Base-by-base conservation (phyloP, 1,284 basidiomycete species). In the Xerocomus minutiporus region DNA sequence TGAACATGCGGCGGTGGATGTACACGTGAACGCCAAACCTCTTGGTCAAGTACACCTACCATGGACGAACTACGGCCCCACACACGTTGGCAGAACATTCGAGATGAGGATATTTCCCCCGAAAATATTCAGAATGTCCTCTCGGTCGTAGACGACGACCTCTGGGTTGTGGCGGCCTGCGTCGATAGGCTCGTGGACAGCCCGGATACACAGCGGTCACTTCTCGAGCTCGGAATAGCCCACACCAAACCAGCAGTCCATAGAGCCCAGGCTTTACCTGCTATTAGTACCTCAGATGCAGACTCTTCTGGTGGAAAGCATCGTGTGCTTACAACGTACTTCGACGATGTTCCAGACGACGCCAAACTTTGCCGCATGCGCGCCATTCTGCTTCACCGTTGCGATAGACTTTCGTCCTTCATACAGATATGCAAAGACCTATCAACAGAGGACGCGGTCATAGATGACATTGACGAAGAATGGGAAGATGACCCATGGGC, bases 401-500 rank as follows among this genome's bases (percentile, higher is more conserved):
- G 82, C 26, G 86, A 89, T 65, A 74, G 79, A 47, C 71, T 91
- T 43, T 83, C 82, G 57, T 87, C 86, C 7, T 91, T 78, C 55
- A 73, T 80, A 25, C 79, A 86, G 59, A 75, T 89, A 55, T 78
- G 71, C 61, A 74, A 76, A 56, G 71, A 67, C 15, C 57, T 71
- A 8, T 66, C 75, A 8, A 57, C 61, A 28, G 62, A 63, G 20
- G 54, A 61, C 26, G 60, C 59, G 11, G 59, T 59, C n/a, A 17
- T 59, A 46, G 66, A 65, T 15, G 70, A 73, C 8, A 67, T 73
- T 34, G 81, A 82, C 50, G 75, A 71, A 35, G 84, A 83, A 60
- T 87, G 83, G 83, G 82, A 85, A 60, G 90, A 92, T 61, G 90
- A 93, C 68, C 89, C 91, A 9, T 93, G 89, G 89, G 84, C 75